Evolutionary conservation across 164 flowering plant genomes (phyloP).

Genomic region (Hamamelis virginiana): DNA sequence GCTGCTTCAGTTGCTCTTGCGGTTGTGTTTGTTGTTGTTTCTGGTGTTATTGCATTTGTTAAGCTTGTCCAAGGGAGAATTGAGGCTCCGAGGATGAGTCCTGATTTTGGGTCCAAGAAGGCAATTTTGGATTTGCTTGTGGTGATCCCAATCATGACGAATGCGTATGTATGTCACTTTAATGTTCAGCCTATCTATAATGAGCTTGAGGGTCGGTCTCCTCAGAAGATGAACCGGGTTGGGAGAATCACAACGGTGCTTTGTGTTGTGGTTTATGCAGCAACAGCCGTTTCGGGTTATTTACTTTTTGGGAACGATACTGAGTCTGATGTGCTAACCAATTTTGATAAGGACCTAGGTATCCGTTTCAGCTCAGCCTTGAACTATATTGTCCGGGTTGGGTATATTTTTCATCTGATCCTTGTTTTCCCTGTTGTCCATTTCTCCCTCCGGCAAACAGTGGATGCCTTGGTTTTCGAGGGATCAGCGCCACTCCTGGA

Average conservation of each 20-base stretch:
- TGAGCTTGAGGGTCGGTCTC: constrained; percentile 82
- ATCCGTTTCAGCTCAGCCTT: constrained; percentile 69
- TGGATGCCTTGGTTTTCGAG: constrained; percentile 65
- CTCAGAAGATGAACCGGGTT: constrained; percentile 83
- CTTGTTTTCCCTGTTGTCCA: constrained; percentile 96
- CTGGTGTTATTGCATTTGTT: constrained; percentile 54
- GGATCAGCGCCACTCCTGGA: constrained; percentile 64
- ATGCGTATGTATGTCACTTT: constrained; percentile 90
- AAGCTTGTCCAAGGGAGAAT: constrained; percentile 78
- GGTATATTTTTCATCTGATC: constrained; percentile 82
- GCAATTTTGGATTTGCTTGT: constrained; percentile 88
- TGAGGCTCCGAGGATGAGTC: constrained; percentile 69
- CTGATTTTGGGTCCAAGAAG: constrained; percentile 74
- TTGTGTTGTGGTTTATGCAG: constrained; percentile 69
- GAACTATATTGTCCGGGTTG: constrained; percentile 77
- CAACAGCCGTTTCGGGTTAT: constrained; percentile 78
- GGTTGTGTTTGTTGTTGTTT: constrained; percentile 77
- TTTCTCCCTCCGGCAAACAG: constrained; percentile 92
- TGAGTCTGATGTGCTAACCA: constrained; percentile 84
- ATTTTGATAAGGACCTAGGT: constrained; percentile 87
- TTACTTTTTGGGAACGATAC: constrained; percentile 81
- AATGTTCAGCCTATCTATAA: constrained; percentile 96
- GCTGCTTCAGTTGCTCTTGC: constrained; percentile 97
- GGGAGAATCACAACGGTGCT: constrained; percentile 78
- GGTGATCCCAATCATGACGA: constrained; percentile 92